phyloP scores from a whole-genome alignment of 768 basidiomycete genomes.

The Agrocybe chaxingu region DNA sequence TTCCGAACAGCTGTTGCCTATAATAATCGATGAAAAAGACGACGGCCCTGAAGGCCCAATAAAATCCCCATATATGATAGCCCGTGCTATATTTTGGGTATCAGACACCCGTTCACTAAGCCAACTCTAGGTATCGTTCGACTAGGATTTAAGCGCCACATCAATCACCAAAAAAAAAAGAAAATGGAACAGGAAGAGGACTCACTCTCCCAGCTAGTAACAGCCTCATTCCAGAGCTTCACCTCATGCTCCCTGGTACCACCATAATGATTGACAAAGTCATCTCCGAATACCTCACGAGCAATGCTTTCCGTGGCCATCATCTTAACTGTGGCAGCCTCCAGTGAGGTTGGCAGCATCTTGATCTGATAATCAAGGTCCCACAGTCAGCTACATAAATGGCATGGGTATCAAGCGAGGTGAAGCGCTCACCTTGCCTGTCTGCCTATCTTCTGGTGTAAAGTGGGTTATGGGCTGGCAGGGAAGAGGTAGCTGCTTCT shows the following conservation, averaged over 20 bases:
- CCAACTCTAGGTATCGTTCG: constrained; percentile 84
- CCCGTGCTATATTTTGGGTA: too few relatives aligned
- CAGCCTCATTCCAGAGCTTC: constrained; percentile 80
- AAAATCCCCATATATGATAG: too few relatives aligned
- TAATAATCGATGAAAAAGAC: too few relatives aligned
- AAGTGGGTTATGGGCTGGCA: constrained; percentile 67
- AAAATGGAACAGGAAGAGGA: not conserved
- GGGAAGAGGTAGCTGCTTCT: constrained; percentile 65
- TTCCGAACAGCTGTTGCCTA: too few relatives aligned
- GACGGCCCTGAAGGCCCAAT: too few relatives aligned
- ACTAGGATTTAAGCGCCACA: constrained; percentile 38
- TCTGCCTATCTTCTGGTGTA: constrained; percentile 51
- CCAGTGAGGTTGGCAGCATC: constrained; percentile 77
- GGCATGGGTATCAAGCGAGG: not conserved
- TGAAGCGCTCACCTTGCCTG: constrained; percentile 43
- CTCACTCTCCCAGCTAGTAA: constrained; percentile 93
- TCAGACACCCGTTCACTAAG: constrained; percentile 28
- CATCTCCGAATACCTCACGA: constrained; percentile 77
- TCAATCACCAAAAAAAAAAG: not conserved
- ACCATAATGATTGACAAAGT: constrained; percentile 92
- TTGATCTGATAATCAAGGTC: constrained; percentile 42
- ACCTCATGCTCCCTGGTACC: constrained; percentile 95
- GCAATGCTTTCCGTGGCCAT: constrained; percentile 77
- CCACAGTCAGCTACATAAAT: constrained; percentile 9
- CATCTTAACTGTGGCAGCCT: constrained; percentile 79